A percentile compares a stretch with the other conserved stretches of the same genome.
Evolutionary conservation across 768 basidiomycete genomes (phyloP).

Genomic region (Ephemerocybe angulata): DNA sequence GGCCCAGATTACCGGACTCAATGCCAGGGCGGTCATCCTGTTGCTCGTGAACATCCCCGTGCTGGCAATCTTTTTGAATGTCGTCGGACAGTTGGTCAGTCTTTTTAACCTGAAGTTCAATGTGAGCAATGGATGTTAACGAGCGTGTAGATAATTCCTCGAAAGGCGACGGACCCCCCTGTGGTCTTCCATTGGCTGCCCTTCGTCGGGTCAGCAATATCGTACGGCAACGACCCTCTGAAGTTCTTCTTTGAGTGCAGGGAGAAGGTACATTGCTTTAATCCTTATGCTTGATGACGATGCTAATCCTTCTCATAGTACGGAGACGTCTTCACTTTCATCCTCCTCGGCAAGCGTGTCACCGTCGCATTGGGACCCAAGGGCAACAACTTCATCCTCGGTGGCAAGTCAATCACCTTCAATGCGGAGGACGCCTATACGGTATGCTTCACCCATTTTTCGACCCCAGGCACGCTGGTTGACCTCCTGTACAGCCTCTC

Average conservation of each 20-base stretch:
- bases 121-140: neutral
- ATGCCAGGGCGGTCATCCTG: conserved; percentile 38
- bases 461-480: neutral
- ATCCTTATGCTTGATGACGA: neutral
- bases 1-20: conserved; percentile 31
- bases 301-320: conserved; percentile 49
- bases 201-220: conserved; percentile 81
- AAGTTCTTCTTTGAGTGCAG: conserved; percentile 78
- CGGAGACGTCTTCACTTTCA: conserved; percentile 95
- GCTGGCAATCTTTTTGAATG: conserved; percentile 66
- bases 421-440: conserved; percentile 97
- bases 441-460: conserved; percentile 35
- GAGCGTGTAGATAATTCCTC: conserved; percentile 58
- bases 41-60: conserved; percentile 66
- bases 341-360: conserved; percentile 82
- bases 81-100: conserved; percentile 70
- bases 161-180: conserved; percentile 73
- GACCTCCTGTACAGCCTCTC: conserved; percentile 53
- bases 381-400: conserved; percentile 92
- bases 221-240: conserved; percentile 91
- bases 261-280: conserved; percentile 55
- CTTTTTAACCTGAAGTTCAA: conserved; percentile 1
- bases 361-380: conserved; percentile 89
- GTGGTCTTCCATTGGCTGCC: conserved; percentile 93
- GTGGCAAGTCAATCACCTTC: conserved; percentile 87